These are phyloP conservation scores for Pythium rishiriense DNA, from an alignment of 352 stramenopile genomes.

Conservation along the genomic window DNA sequence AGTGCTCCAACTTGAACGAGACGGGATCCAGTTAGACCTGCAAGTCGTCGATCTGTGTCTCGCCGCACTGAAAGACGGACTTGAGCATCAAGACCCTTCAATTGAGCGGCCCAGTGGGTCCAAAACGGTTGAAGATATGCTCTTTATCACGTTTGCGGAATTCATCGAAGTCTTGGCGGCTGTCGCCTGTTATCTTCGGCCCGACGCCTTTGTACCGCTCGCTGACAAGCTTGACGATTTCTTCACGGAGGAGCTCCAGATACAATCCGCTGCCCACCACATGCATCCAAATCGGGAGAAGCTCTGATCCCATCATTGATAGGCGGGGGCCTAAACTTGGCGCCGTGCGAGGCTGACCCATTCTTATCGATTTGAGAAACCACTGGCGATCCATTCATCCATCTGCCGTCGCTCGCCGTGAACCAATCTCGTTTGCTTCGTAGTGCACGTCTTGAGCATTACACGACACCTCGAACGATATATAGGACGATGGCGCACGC, in stretches of 20 bases:
- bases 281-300: conserved; percentile 1
- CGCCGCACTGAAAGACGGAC: not conserved
- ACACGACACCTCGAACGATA: not conserved
- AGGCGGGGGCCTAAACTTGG: not conserved
- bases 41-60: conserved; percentile 18
- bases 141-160: conserved; percentile 60
- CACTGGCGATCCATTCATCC: not conserved
- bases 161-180: conserved; percentile 60
- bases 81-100: not conserved
- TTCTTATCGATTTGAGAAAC: not conserved
- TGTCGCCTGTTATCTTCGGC: conserved; percentile 59
- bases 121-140: conserved; percentile 18
- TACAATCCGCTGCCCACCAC: not conserved
- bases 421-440: not conserved
- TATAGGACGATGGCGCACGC: conserved; percentile 22
- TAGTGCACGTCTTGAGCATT: not conserved
- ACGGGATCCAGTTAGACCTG: conserved; percentile 46
- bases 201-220: conserved; percentile 60
- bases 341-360: not conserved
- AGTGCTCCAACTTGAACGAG: conserved; percentile 59
- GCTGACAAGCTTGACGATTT: conserved; percentile 60
- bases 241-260: conserved; percentile 32
- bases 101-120: not conserved
- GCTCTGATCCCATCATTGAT: not conserved
- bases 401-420: not conserved